Evolutionary conservation across 805 yeast genomes (phyloP), one percentile per base, ranked within the genome.

Genomic region (Hanseniaspora taiwanica): DNA sequence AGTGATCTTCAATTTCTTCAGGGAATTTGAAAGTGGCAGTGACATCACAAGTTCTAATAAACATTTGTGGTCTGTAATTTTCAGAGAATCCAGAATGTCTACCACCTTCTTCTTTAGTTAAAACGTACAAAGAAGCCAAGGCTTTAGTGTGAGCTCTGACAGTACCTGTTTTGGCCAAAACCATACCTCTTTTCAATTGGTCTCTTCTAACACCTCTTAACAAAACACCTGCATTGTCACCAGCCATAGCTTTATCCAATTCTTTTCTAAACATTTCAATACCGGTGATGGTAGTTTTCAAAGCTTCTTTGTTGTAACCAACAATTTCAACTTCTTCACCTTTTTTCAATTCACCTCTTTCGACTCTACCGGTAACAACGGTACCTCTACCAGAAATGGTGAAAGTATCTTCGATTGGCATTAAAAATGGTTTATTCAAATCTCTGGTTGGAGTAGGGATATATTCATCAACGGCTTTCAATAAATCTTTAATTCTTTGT

Each of bases 321-420:
- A 91, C 96, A 62, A 91, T 79, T 74, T 91, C 97, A 55, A 91
- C 71, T 72, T 91, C 97, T 68, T 89, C 97, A 69, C 97, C 97
- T 74, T 87, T 87, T 80, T 84, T 84, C 66, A 91, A 76, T 51
- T 78, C 68, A 69, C 98, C 98, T 72, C 98, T 86, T 74, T 89
- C 97, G 53, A 86, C 98, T 70, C 97, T 83, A 64, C 98, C 98
- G 43, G 97, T 83, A 56, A 84, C 96, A 52, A 91, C 98, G 45
- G 98, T 91, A 71, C 98, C 98, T 78, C 98, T 89, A 68, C 99
- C 99, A 36, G 97, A 84, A 53, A 91, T 91, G 44, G 97, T 85
- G 76, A 89, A 91, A 47, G 86, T 87, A 58, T 85, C 96, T 73
- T 91, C 98, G 53, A 91, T 78, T 48, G 97, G 96, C 82, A 91